Base-by-base conservation (phyloP, 1,284 basidiomycete species). In the Malassezia sympodialis region DNA sequence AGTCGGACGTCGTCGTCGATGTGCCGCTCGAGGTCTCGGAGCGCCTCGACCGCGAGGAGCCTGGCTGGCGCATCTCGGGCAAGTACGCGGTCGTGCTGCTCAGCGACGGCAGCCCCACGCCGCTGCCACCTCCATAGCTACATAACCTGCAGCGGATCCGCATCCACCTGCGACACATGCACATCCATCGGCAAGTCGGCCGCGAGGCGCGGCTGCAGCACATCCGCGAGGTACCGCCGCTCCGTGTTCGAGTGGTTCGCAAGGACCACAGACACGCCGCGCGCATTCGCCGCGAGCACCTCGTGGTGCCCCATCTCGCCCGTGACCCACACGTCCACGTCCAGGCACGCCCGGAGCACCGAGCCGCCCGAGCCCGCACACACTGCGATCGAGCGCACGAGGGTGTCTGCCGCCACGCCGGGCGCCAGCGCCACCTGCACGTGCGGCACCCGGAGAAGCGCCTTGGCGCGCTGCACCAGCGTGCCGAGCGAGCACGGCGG, bases 51-150 rank as follows among this genome's bases (percentile, higher is more conserved):
- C 68, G 66, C 34, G 80, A 79, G 49, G 86, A 81, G 26, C 81
- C 83, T 62, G 83, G 83, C 56, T 91, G 89, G 89, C 78, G 87
- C 47, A 80, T 85, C 28, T 83, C 83, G 68, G 88, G 89, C 60
- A 84, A 84, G 84, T 89, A 73, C 73, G 84, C 79, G 2, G 75
- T 77, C n/a, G 63, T 69, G 24, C 53, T 65, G 10, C 55, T 63
- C 40, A 61, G 58, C 44, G 69, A 72, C 27, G 66, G 68, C 5
- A 43, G 51, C 19, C 26, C 37, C 3, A 27, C 41, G 17, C 24
- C 27, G 3, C 7, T 26, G 21, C 26, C 26, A 5, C n/a, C 30
- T 14, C 44, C 30, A 19, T 35, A 30, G 21, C 30, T 47, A 56
- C n/a, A 24, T 34, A 1, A 43, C 39, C 8, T 26, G 37, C 10